phyloP scores from a whole-genome alignment of 2,329 filamentous ascomycete genomes.

The Ustilaginoidea virens region DNA sequence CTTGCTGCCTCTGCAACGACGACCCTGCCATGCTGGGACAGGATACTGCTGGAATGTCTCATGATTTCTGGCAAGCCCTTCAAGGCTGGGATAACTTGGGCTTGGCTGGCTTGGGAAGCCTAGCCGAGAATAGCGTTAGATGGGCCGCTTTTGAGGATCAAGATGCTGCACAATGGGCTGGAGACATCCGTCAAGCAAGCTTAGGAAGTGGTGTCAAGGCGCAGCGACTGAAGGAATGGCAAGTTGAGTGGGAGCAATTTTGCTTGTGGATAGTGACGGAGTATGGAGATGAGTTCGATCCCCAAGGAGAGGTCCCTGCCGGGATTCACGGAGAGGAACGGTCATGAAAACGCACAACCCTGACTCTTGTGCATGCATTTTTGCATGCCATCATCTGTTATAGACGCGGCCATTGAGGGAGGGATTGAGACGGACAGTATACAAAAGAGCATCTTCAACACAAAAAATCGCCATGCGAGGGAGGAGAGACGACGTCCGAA shows the following conservation, averaged over 20 bases:
- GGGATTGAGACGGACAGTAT: no score
- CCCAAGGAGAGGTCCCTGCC: conserved; percentile 6
- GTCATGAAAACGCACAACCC: no score
- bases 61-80: conserved; percentile 83
- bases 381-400: no score
- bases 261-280: conserved; percentile 81
- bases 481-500: no score
- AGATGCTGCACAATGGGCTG: conserved; percentile 50
- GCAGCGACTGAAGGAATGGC: conserved; percentile 61
- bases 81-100: conserved; percentile 89
- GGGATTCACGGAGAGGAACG: no score
- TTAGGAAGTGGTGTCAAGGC: conserved; percentile 58
- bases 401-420: no score
- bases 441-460: no score
- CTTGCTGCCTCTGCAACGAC: conserved; percentile 77
- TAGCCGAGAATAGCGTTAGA: conserved; percentile 84
- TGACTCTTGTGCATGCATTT: no score
- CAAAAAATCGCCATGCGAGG: no score
- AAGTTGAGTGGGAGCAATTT: conserved; percentile 71
- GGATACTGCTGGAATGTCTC: conserved; percentile 65
- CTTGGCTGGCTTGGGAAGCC: conserved; percentile 65
- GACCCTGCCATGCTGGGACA: conserved; percentile 82
- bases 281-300: conserved; percentile 48
- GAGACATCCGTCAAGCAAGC: conserved; percentile 58
- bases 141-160: conserved; percentile 86